Base-by-base conservation (phyloP, 179 eudicot species). In the Corrigiola litoralis region DNA sequence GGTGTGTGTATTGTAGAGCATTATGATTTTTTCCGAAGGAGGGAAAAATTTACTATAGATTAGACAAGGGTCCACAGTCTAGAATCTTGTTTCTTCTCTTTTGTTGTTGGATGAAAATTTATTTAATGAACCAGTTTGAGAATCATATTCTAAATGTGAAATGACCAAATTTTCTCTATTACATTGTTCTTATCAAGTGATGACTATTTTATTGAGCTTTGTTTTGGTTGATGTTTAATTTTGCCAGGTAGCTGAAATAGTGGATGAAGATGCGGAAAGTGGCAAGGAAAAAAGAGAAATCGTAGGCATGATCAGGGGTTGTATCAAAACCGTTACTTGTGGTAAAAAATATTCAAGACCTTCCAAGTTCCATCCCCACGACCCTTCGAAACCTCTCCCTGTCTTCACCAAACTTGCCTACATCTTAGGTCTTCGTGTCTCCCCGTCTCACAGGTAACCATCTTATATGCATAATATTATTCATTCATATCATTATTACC, bases 231-330 rank as follows among this genome's bases (percentile, higher is more conserved):
- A 3, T 16, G 28, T 33, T 37, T 17, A 17, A 50, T 20, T 58
- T 21, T 59, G 16, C 17, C 69, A 94, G 99, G 97, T 94, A 12
- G 99, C 97, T 0, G 95, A 94, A 75, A 47, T 72, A 45, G 82
- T 81, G 66, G 75, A 23, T 56, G 79, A 70, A 42, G 74, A 17
- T 2, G 82, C 69, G 23, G 74, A 11, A n/a, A 47, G 38, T 27
- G 79, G 70, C 0, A 67, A 62, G 3, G 55, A 70, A 46, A 69
- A 58, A 53, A 77, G 78, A 38, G 84, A 76, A 46, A 86, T 94
- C 23, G 94, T 94, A 9, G 99, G 99, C 50, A 83, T 88, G 79
- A 76, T 94, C 7, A 84, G 99, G 37, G 99, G 99, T 1, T 90
- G 97, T 65, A 87, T 94, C 46, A 94, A 94, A 57, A 83, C 87